Evolutionary conservation across 495 filamentous ascomycete species (phyloP).

Genomic region (Podospora sp.): DNA sequence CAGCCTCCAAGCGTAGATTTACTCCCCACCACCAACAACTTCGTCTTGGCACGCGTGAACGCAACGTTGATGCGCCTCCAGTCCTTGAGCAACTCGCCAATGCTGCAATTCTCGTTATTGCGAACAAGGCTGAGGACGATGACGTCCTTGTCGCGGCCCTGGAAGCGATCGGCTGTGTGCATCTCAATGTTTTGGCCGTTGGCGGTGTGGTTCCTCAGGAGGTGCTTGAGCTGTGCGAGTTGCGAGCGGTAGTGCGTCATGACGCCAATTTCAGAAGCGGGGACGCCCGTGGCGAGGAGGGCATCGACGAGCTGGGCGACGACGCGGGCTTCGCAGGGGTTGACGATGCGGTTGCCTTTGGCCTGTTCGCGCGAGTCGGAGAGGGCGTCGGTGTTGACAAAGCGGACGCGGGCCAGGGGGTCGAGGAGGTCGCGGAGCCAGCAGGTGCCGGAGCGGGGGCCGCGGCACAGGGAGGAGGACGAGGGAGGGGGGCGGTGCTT

Average conservation of each 20-base stretch:
- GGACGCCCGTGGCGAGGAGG: slow-evolving; percentile 73
- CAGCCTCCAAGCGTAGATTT: slow-evolving; percentile 65
- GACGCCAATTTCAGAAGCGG: slow-evolving; percentile 80
- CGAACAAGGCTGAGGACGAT: slow-evolving; percentile 84
- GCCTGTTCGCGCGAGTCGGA: slow-evolving; percentile 66
- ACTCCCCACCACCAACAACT: slow-evolving; percentile 85
- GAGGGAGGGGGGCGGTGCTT: slow-evolving; percentile 14
- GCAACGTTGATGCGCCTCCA: slow-evolving; percentile 95
- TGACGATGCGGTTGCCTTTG: slow-evolving; percentile 82
- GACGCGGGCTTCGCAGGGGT: slow-evolving; percentile 75
- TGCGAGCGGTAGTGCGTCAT: slow-evolving; percentile 98
- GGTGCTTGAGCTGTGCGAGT: slow-evolving; percentile 58
- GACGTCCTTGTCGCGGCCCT: slow-evolving; percentile 92
- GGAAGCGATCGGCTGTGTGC: slow-evolving; percentile 95
- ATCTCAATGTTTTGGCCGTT: slow-evolving; percentile 66
- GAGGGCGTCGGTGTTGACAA: slow-evolving; percentile 85
- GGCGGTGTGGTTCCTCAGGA: slow-evolving; percentile 36
- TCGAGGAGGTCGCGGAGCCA: slow-evolving; percentile 81
- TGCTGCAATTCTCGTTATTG: slow-evolving; percentile 73
- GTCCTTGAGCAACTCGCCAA: slow-evolving; percentile 89
- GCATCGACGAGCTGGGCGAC: slow-evolving; percentile 76
- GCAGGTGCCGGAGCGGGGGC: slow-evolving; percentile 57
- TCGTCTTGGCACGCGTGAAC: slow-evolving; percentile 86
- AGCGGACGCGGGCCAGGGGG: slow-evolving; percentile 70
- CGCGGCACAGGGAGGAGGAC: slow-evolving; percentile 54